Evolutionary conservation across 345 rosid species (phyloP).

Genomic region (Ailanthus altissimus): DNA sequence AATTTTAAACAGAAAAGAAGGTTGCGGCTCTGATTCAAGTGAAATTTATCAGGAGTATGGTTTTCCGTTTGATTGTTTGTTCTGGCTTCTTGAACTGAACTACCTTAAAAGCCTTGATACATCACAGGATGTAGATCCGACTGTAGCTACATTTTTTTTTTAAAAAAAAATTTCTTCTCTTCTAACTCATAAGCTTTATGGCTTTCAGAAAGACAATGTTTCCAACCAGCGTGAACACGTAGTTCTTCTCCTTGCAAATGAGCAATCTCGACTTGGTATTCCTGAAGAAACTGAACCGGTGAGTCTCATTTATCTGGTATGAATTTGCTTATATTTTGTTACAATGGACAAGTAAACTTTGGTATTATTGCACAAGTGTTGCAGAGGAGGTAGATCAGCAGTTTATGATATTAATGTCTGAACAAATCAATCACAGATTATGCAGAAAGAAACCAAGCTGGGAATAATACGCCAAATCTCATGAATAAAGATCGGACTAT

Average conservation of each 20-base stretch:
- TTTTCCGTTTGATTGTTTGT: not conserved
- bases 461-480: not conserved
- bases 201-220: conserved; percentile 80
- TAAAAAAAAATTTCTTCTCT: not conserved
- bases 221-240: conserved; percentile 95
- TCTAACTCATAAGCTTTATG: conserved; percentile 17
- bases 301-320: conserved; percentile 30
- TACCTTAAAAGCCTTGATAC: not conserved
- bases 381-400: not conserved
- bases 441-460: not conserved
- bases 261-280: conserved; percentile 79
- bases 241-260: conserved; percentile 89
- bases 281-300: conserved; percentile 78
- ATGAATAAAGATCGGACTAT: not conserved
- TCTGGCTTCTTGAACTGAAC: not conserved
- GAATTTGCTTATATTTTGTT: not conserved
- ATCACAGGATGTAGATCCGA: not conserved
- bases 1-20: not conserved
- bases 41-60: not conserved
- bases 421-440: not conserved
- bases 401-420: not conserved
- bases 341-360: not conserved
- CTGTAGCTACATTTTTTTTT: not conserved
- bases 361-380: not conserved
- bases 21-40: not conserved